Conservation (phyloP, 768 basidiomycete species). For the Xerocomellus intermedius region DNA sequence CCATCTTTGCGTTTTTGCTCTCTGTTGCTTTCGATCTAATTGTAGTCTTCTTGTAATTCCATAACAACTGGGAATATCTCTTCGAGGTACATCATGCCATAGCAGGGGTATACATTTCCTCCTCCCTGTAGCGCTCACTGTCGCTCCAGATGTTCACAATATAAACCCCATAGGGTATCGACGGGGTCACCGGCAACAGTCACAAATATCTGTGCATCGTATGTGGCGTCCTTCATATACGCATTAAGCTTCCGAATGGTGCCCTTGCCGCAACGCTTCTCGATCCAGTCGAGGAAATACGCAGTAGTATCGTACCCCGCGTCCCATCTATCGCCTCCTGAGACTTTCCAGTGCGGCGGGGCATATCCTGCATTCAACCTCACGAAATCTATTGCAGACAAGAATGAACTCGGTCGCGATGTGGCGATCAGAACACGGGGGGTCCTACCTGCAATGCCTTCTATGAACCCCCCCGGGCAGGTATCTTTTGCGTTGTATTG, state of each 20-base stretch:
- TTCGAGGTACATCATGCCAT: not conserved
- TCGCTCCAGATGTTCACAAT: slow-evolving; percentile 42
- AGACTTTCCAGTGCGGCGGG: slow-evolving; percentile 70
- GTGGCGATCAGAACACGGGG: not conserved
- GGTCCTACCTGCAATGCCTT: slow-evolving; percentile 70
- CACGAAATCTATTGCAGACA: slow-evolving; percentile 57
- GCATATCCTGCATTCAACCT: slow-evolving; percentile 54
- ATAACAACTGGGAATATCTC: slow-evolving; percentile 9
- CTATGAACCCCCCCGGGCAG: slow-evolving; percentile 70
- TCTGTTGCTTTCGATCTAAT: slow-evolving; percentile 21
- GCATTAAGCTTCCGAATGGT: slow-evolving; percentile 59
- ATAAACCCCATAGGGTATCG: slow-evolving; percentile 56
- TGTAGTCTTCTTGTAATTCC: slow-evolving; percentile 20
- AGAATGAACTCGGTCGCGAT: not conserved
- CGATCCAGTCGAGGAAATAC: slow-evolving; percentile 71
- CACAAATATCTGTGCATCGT: slow-evolving; percentile 52
- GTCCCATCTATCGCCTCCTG: slow-evolving; percentile 59
- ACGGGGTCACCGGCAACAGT: slow-evolving; percentile 52
- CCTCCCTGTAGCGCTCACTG: not conserved
- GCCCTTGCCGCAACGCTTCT: slow-evolving; percentile 50
- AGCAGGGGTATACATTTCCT: not conserved
- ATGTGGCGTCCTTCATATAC: slow-evolving; percentile 46
- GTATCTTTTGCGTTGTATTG: slow-evolving; percentile 62
- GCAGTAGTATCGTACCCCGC: slow-evolving; percentile 73
- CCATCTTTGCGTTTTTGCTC: not conserved